Percentiles rank a stretch among this genome's conserved stretches.
These are phyloP conservation scores for Xylaria flabelliformis DNA, from an alignment of 495 filamentous ascomycete species.

Conservation along the genomic window DNA sequence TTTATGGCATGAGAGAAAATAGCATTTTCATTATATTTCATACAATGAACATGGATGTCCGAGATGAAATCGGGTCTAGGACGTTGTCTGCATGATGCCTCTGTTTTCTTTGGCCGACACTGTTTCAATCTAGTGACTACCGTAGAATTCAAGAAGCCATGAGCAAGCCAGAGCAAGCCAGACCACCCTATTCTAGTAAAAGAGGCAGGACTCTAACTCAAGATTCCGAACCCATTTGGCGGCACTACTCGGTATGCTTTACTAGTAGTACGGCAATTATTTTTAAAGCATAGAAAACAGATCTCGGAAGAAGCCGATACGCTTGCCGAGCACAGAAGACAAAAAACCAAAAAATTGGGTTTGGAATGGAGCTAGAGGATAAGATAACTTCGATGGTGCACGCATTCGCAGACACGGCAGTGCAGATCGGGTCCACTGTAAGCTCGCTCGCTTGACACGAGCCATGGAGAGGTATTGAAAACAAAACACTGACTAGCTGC, in stretches of 20 bases:
- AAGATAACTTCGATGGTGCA: slow-evolving; percentile 4
- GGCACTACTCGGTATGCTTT: not conserved
- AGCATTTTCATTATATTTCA: not conserved
- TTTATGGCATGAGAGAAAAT: not conserved
- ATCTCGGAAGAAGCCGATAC: not conserved
- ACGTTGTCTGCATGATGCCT: not conserved
- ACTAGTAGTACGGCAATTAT: not conserved
- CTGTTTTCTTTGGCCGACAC: slow-evolving; percentile 6
- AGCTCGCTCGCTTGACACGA: not conserved
- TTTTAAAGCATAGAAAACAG: not conserved
- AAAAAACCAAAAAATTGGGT: not conserved
- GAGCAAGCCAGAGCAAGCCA: not conserved
- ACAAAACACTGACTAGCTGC: not conserved
- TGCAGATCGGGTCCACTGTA: slow-evolving; percentile 4
- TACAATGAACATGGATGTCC: not conserved
- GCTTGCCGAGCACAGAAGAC: not conserved
- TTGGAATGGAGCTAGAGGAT: not conserved
- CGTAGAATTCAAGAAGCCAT: not conserved
- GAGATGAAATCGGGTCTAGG: slow-evolving; percentile 7
- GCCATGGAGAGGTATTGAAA: not conserved
- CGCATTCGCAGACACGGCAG: not conserved
- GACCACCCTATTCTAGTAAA: not conserved
- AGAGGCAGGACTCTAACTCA: too few species aligned
- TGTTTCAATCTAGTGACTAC: not conserved
- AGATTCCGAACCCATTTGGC: too few species aligned